Percentiles rank a stretch among this genome's conserved stretches.
phyloP scores from a whole-genome alignment of 805 yeast genomes.

The Metschnikowia lachancei region DNA sequence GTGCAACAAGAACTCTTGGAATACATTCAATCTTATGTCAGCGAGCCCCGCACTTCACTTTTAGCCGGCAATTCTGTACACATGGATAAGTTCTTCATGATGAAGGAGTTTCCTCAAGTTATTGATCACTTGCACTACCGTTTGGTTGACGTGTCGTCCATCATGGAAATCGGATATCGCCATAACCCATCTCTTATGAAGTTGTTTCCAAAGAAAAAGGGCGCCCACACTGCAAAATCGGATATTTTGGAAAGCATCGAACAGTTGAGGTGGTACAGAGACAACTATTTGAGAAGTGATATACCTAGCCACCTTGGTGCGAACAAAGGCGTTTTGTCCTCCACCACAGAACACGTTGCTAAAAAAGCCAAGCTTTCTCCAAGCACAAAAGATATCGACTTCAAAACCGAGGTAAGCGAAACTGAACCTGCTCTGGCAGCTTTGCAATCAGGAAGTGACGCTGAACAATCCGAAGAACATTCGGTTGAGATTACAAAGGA shows the following conservation, averaged over 20 bases:
- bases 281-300: slow-evolving; percentile 52
- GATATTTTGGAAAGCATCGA: slow-evolving; percentile 88
- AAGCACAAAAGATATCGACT: neutral
- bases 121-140: slow-evolving; percentile 65
- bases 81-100: slow-evolving; percentile 83
- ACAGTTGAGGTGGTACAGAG: slow-evolving; percentile 75
- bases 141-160: slow-evolving; percentile 82
- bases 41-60: slow-evolving; percentile 55
- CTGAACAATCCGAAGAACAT: neutral
- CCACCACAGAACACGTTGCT: neutral
- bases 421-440: neutral
- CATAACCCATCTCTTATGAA: slow-evolving; percentile 65
- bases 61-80: slow-evolving; percentile 92
- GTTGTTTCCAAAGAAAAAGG: slow-evolving; percentile 58
- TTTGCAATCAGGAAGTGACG: neutral
- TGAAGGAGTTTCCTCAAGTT: slow-evolving; percentile 76
- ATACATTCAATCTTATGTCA: slow-evolving; percentile 58
- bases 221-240: slow-evolving; percentile 79
- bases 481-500: neutral
- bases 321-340: neutral
- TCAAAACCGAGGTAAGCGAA: no score
- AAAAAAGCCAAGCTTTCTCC: slow-evolving; percentile 2
- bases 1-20: slow-evolving; percentile 66
- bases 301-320: slow-evolving; percentile 9
- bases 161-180: slow-evolving; percentile 76